Evolutionary conservation across 2,329 filamentous ascomycete species (phyloP), one percentile per base, ranked within the genome.

Genomic region (Byssoonygena ceratinophila): DNA sequence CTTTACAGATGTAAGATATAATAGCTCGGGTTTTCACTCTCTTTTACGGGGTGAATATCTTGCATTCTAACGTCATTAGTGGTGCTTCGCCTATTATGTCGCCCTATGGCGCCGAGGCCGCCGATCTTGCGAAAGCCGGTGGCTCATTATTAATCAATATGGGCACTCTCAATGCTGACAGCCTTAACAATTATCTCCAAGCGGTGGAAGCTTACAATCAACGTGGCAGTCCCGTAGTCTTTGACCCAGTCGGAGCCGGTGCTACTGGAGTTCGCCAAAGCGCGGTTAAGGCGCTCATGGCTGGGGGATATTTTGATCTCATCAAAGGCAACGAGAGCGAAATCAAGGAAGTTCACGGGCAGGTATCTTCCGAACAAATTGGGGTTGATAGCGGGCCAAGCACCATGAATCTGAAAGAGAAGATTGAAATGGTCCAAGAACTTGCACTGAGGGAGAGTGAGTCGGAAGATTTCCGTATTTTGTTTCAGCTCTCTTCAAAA

Each of bases 241-340:
- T 92, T 48, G 92, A 97, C 60, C 91, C 92, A 0, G 91, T 97
- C 0, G 91, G 91, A 9, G 89, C 85, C 5, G 90, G 88, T 5
- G 91, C 91, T 0, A 96, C 89, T 0, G 63, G 76, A 5, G 75
- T 91, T 41, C 81, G 92, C 11, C 80, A 83, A 47, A 73, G 78
- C 1, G 85, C 88, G 0, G 80, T 91, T 25, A 80, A 81, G 54
- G 76, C 76, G 1, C 79, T 97, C 34, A 75, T 96, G 63, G 73
- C 78, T 0, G 76, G 74, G 2, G 89, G 88, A 36, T 87, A 87
- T 66, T 86, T 94, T 61, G 81, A 87, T 66, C 75, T 96, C 39
- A 90, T 97, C 69, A 97, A 97, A 66, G 91, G 91, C 46, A 97
- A 97, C 68, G 87, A 94, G 65, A 82, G 84, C 51, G 92, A 97